These are phyloP conservation scores for Metarhizium rileyi DNA, from an alignment of 2,329 filamentous ascomycete species.

Conservation along the genomic window DNA sequence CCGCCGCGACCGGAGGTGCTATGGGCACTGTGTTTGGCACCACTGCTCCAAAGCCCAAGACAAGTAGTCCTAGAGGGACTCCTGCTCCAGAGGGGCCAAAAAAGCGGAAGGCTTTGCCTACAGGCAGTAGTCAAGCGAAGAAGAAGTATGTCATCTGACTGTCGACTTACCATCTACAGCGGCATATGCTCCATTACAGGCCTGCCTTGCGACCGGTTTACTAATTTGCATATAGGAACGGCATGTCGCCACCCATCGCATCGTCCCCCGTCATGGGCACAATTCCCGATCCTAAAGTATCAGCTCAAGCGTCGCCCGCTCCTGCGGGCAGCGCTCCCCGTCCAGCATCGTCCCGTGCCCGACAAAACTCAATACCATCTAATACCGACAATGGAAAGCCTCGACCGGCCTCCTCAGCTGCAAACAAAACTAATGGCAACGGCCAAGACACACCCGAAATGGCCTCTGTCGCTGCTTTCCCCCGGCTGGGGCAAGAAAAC, in stretches of 20 bases:
- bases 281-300: constrained; percentile 52
- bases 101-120: constrained; percentile 56
- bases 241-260: constrained; percentile 59
- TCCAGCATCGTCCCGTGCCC: constrained; percentile 59
- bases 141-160: constrained; percentile 55
- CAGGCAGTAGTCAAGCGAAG: constrained; percentile 61
- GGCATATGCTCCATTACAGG: too few species aligned
- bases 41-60: constrained; percentile 45
- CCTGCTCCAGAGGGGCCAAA: constrained; percentile 61
- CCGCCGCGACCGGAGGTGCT: constrained; percentile 29
- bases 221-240: constrained; percentile 24
- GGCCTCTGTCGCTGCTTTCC: constrained; percentile 19
- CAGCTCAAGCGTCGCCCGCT: constrained; percentile 47
- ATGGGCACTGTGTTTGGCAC: constrained; percentile 47
- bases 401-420: constrained; percentile 9
- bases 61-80: constrained; percentile 58
- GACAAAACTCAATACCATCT: constrained; percentile 65
- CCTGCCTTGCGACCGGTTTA: neutral
- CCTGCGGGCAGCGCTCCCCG: constrained; percentile 42
- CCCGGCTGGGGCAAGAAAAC: constrained; percentile 28
- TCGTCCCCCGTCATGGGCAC: constrained; percentile 65
- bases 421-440: constrained; percentile 48
- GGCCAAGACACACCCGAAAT: constrained; percentile 28
- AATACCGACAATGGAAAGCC: constrained; percentile 41
- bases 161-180: neutral